These are phyloP conservation scores for Peronospora belbahrii DNA, from an alignment of 352 stramenopile species.

Conservation along the genomic window DNA sequence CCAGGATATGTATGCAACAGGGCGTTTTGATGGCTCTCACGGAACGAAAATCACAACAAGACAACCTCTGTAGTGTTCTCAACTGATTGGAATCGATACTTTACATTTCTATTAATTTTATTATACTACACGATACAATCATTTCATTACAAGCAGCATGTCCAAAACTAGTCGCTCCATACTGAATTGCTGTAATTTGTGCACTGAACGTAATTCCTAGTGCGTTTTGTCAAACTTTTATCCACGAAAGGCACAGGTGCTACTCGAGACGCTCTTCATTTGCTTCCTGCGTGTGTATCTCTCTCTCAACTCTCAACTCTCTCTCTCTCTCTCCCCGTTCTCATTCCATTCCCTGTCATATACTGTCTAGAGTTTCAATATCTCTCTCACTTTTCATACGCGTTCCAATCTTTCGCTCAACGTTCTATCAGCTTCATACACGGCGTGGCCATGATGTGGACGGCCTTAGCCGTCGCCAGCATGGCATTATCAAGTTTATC, in stretches of 20 bases:
- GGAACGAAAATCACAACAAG: not conserved
- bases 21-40: constrained; percentile 3
- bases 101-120: not conserved
- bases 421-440: constrained; percentile 7
- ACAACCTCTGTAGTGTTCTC: constrained; percentile 1
- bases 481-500: constrained; percentile 28
- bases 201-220: constrained; percentile 7
- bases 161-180: not conserved
- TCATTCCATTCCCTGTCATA: too few species aligned
- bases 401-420: constrained; percentile 6
- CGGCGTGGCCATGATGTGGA: constrained; percentile 26
- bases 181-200: not conserved
- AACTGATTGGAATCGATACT: too few species aligned
- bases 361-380: too few species aligned
- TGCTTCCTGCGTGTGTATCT: not conserved
- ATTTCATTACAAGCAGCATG: not conserved
- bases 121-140: not conserved
- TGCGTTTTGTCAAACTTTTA: constrained; percentile 2
- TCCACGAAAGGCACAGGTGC: not conserved
- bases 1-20: not conserved
- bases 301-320: not conserved
- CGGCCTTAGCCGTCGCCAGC: constrained; percentile 22
- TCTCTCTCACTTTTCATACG: constrained; percentile 1
- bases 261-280: not conserved
- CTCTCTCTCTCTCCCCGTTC: too few species aligned